A percentile compares a stretch with the other conserved stretches of the same genome.
These are phyloP conservation scores for Hygrocybe punicea DNA, from an alignment of 768 basidiomycete genomes.

Conservation along the genomic window DNA sequence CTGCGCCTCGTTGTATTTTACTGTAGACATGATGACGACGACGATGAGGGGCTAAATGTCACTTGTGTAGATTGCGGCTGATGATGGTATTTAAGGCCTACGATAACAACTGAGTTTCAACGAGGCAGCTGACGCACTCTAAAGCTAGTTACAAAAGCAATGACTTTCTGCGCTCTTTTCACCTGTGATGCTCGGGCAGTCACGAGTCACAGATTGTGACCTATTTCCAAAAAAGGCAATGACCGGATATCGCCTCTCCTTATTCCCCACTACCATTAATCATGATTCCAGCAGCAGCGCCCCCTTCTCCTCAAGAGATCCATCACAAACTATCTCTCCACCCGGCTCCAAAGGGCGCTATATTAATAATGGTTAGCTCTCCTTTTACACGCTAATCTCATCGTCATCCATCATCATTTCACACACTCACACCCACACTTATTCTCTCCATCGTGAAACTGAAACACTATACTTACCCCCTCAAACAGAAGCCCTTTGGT, in stretches of 20 bases:
- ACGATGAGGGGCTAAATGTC: not conserved
- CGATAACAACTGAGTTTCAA: too few relatives aligned
- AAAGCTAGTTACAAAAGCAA: too few relatives aligned
- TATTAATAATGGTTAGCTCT: not conserved
- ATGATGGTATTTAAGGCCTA: not conserved
- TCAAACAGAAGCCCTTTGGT: too few relatives aligned
- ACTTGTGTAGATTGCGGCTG: not conserved
- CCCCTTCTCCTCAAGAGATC: constrained; percentile 84
- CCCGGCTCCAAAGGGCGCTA: constrained; percentile 48
- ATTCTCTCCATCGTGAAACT: not conserved
- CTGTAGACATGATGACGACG: constrained; percentile 26
- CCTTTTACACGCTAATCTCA: not conserved
- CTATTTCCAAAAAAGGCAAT: not conserved
- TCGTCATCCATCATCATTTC: not conserved
- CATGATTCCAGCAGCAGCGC: constrained; percentile 48
- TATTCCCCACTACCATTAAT: not conserved
- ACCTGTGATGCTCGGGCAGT: too few relatives aligned
- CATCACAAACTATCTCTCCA: constrained; percentile 81
- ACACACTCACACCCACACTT: not conserved
- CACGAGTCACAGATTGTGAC: not conserved
- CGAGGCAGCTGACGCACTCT: too few relatives aligned
- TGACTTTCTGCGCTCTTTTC: too few relatives aligned
- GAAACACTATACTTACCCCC: too few relatives aligned
- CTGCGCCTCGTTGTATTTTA: constrained; percentile 56
- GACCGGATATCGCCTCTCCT: not conserved